These are phyloP conservation scores for Zygoascus meyerae DNA, from an alignment of 1,139 yeast species.

Conservation along the genomic window DNA sequence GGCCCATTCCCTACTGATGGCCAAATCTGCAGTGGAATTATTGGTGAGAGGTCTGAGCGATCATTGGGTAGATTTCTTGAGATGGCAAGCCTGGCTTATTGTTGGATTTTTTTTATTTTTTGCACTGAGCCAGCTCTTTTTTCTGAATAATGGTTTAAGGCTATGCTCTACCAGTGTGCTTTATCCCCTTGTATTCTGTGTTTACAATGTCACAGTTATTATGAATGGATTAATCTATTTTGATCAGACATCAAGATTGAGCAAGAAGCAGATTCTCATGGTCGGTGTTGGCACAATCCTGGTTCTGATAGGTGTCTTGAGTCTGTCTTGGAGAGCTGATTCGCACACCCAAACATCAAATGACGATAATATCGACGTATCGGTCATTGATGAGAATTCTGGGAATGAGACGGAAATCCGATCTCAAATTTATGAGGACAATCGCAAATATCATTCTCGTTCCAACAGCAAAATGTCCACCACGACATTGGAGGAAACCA, in stretches of 20 bases:
- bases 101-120: conserved; percentile 55
- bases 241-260: conserved; percentile 44
- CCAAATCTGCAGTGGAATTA: conserved; percentile 76
- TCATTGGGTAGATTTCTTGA: conserved; percentile 31
- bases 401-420: background rate
- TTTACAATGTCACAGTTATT: conserved; percentile 70
- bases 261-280: conserved; percentile 37
- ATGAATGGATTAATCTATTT: conserved; percentile 66
- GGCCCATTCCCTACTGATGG: conserved; percentile 79
- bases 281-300: conserved; percentile 47
- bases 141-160: conserved; percentile 68
- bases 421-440: background rate
- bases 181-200: conserved; percentile 81
- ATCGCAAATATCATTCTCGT: conserved; percentile 4
- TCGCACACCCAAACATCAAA: background rate
- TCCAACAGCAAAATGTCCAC: background rate
- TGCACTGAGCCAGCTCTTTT: conserved; percentile 68
- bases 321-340: conserved; percentile 36
- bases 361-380: background rate
- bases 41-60: conserved; percentile 35
- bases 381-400: background rate
- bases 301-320: conserved; percentile 50
- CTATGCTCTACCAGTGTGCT: conserved; percentile 70
- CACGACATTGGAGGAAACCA: conserved; percentile 6
- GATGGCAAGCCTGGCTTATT: conserved; percentile 43